Evolutionary conservation across 371 early-diverging fungal genomes (phyloP).

Genomic region (Rhizopus delemar): DNA sequence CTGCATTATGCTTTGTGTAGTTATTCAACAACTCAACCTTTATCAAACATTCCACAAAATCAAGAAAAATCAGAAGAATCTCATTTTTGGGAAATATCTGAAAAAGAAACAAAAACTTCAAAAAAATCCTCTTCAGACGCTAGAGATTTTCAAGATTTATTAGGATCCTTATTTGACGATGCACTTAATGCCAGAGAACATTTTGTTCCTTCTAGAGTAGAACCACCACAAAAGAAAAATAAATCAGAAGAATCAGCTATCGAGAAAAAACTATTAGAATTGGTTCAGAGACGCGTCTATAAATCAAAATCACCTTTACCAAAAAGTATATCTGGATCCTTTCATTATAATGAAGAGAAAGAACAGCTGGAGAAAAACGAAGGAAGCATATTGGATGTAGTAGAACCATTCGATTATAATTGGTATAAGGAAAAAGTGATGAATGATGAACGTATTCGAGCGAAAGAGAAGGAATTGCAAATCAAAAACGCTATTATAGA

Average conservation of each 20-base stretch:
- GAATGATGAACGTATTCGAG: conserved; percentile 4
- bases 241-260: conserved; percentile 16
- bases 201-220: background rate
- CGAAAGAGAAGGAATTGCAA: conserved; percentile 20
- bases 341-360: conserved; percentile 12
- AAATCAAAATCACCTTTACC: conserved; percentile 33
- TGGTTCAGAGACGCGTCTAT: conserved; percentile 19
- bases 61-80: background rate
- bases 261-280: conserved; percentile 31
- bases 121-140: background rate
- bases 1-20: background rate
- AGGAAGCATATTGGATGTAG: conserved; percentile 2
- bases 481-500: conserved; percentile 10
- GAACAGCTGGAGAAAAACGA: background rate
- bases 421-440: conserved; percentile 2
- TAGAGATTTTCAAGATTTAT: conserved; percentile 18
- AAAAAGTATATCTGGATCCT: conserved; percentile 7
- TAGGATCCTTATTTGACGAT: conserved; percentile 19
- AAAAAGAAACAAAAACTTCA: background rate
- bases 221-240: background rate
- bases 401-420: conserved; percentile 8
- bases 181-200: background rate
- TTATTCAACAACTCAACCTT: background rate
- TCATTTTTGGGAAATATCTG: background rate
- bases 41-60: background rate